Base-by-base conservation (phyloP, 78 protist genomes). In the Bodo saltans region DNA sequence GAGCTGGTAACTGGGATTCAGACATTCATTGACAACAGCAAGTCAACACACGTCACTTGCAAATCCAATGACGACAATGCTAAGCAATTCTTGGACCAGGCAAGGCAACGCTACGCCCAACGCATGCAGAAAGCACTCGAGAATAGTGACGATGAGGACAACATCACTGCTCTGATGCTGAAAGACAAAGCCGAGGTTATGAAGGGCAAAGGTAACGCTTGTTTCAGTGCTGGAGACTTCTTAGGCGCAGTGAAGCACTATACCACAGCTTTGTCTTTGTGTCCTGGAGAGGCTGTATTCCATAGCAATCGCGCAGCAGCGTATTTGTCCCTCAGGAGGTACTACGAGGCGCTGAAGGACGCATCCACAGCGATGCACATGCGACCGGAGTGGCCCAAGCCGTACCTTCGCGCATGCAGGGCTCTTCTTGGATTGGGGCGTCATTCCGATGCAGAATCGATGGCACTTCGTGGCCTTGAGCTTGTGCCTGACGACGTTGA, bases 371-470 rank as follows among this genome's bases (percentile, higher is more conserved):
- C 85, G 26, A 12, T 68, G 8, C 73, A 81, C 39, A 17, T 69
- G 74, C 17, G 67, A 26, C 85, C 85, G 26, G 85, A 81, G 47
- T 81, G 74, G 73, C 68, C 85, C 30, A 81, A 81, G 33, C 73
- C 60, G 60, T 47, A 81, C 52, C 34, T 42, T 38, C 40, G 81
- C n/a, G 42, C 8, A 2, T 47, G 81, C 11, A 2, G 53, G 69
- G 81, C 81, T 2, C 11, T 3, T 23, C 67, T 76, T 25, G 42
- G 8, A 27, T 67, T 76, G 37, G 68, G 52, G 35, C 26, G n/a
- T 28, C 17, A 8, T 47, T 47, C 60, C 17, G 60, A 47, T 17
- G 60, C n/a, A 17, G 60, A 47, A 23, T 8, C n/a, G 60, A 17
- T 23, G 60, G 60, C n/a, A 47, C 60, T 8, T 47, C n/a, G 60